A percentile compares a stretch with the other conserved stretches of the same genome.
Evolutionary conservation across 2,329 filamentous ascomycete species (phyloP).

Genomic region (Penicillium hordei): DNA sequence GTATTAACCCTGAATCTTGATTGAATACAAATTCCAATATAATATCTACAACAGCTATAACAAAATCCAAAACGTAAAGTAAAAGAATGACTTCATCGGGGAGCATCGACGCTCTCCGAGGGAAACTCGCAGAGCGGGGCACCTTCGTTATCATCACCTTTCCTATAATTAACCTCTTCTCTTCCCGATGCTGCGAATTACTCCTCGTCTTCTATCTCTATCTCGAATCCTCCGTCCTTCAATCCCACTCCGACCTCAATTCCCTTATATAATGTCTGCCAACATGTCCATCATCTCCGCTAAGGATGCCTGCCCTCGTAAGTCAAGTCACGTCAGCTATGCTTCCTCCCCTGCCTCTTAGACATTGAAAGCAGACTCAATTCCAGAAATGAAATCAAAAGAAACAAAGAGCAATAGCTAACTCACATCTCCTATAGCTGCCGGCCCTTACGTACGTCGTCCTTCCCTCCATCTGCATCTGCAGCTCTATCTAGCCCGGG

Average conservation of each 20-base stretch:
- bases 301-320: conserved; percentile 49
- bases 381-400: not conserved
- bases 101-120: conserved; percentile 16
- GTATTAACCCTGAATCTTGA: not conserved
- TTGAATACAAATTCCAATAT: not conserved
- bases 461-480: not conserved
- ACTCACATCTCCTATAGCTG: conserved; percentile 28
- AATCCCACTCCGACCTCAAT: conserved; percentile 13
- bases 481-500: not conserved
- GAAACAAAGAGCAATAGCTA: conserved; percentile 12
- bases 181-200: conserved; percentile 26
- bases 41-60: not conserved
- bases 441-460: conserved; percentile 46
- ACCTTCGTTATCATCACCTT: conserved; percentile 5
- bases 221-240: conserved; percentile 13
- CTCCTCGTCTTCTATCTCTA: conserved; percentile 26
- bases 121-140: conserved; percentile 23
- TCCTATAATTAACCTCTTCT: conserved; percentile 9
- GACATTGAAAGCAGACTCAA: not conserved
- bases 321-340: conserved; percentile 22
- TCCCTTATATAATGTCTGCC: conserved; percentile 35
- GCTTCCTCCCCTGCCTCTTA: not conserved
- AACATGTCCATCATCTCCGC: conserved; percentile 41
- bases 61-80: not conserved
- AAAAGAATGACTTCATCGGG: conserved; percentile 4